Base-by-base conservation (phyloP, 176 grass and related monocot genomes). In the Raddia distichophylla region DNA sequence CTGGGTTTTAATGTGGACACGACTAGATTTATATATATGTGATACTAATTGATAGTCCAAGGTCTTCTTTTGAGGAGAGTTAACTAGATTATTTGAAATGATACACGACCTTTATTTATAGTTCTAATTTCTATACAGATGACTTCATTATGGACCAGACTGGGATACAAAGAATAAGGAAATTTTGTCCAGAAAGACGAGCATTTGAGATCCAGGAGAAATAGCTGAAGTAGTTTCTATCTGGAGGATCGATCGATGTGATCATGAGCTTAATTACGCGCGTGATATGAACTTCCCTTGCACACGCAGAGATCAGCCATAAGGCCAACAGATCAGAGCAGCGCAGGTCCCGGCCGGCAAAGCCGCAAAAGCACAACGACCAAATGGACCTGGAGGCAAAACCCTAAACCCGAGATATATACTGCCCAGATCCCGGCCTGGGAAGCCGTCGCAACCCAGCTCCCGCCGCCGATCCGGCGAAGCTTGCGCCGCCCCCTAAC, bases 391-490 rank as follows among this genome's bases (percentile, higher is more conserved):
- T 12, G 81, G 8, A 71, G 60, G 33, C 20, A 32, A 69, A 88
- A 55, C 70, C 87, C 55, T 84, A 80, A 80, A 80, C 61, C 69
- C 75, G 61, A 5, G 67, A 69, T 53, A 7, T 59, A 33, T 78
- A 22, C 17, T 49, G 5, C 27, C 6, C 49, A 35, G 80, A 71
- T 72, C 54, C 61, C 52, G 27, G 18, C 15, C 5, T 8, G 34
- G 14, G 9, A 47, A 70, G 49, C 44, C 57, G n/a, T 37, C 55
- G 42, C n/a, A 60, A 56, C 10, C 13, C 10, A 54, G 35, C 20
- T 52, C 34, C 37, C 18, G 2, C n/a, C 16, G 8, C 18, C 34
- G 16, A 68, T 20, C 47, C 44, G 44, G n/a, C 18, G 49, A 42
- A 44, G 43, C 40, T 11, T 55, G 27, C 40, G 5, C 40, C 11